phyloP scores from a whole-genome alignment of 2,329 filamentous ascomycete genomes.

The Fusarium cyanostomum region DNA sequence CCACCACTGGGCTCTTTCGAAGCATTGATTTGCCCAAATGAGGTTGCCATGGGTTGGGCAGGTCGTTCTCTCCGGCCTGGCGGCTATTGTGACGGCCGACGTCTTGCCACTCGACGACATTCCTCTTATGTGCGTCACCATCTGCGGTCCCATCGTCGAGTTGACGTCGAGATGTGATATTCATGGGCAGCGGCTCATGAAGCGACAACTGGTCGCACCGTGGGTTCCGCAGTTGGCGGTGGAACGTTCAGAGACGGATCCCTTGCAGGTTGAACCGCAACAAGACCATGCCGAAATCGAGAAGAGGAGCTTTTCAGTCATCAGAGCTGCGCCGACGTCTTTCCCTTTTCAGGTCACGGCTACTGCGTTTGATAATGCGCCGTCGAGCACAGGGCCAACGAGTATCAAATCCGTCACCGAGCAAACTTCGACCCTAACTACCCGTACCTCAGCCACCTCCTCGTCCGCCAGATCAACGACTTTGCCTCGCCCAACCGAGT shows the following conservation, averaged over 20 bases:
- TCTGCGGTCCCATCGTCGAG: slow-evolving; percentile 56
- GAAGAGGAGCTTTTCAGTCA: slow-evolving; percentile 44
- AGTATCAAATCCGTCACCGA: slow-evolving; percentile 14
- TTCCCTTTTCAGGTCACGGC: slow-evolving; percentile 37
- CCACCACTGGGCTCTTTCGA: not conserved
- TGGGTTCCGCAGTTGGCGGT: slow-evolving; percentile 38
- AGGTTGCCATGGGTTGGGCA: slow-evolving; percentile 38
- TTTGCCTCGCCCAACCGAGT: slow-evolving; percentile 5
- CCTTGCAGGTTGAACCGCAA: not conserved
- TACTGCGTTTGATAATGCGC: slow-evolving; percentile 8
- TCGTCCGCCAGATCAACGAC: slow-evolving; percentile 11
- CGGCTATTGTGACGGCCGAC: slow-evolving; percentile 42
- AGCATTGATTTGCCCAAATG: slow-evolving; percentile 36
- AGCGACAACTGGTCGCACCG: slow-evolving; percentile 32
- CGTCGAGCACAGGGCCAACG: slow-evolving; percentile 14
- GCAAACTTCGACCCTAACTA: not conserved
- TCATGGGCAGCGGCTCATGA: slow-evolving; percentile 41
- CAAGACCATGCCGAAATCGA: slow-evolving; percentile 7
- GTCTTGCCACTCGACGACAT: slow-evolving; percentile 49
- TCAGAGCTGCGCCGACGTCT: slow-evolving; percentile 46
- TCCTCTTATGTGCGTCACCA: slow-evolving; percentile 52
- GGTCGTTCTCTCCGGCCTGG: slow-evolving; percentile 45
- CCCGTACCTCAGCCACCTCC: slow-evolving; percentile 10
- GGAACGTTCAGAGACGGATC: slow-evolving; percentile 17
- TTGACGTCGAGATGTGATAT: slow-evolving; percentile 50